Percentiles rank a stretch among this genome's conserved stretches.
These are phyloP conservation scores for Chytriomyces sp. DNA, from an alignment of 192 early-diverging fungal genomes.

Conservation along the genomic window DNA sequence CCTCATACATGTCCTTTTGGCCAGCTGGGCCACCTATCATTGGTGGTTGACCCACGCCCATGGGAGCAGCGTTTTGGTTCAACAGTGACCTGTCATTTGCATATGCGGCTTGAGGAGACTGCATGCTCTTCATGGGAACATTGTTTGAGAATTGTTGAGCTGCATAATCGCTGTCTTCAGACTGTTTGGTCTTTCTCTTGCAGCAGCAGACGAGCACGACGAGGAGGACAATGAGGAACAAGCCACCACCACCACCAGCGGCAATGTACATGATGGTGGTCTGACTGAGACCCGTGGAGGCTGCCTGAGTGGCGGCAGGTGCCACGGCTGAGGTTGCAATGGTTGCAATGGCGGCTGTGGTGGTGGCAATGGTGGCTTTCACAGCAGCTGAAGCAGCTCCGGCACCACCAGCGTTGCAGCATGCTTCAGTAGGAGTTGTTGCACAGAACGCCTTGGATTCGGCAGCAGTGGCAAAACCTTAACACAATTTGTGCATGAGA, in stretches of 20 bases:
- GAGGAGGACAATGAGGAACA: conserved; percentile 4
- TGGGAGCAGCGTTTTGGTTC: background rate
- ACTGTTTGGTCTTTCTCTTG: background rate
- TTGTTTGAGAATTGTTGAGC: background rate
- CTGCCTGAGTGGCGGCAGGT: background rate
- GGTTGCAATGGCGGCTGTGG: background rate
- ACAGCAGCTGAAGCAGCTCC: background rate
- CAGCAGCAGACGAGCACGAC: conserved; percentile 1
- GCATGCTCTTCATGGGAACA: background rate
- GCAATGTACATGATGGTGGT: background rate
- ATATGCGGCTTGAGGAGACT: background rate
- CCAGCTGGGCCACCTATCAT: background rate
- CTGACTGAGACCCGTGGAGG: background rate
- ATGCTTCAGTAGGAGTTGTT: background rate
- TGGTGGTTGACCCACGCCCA: background rate
- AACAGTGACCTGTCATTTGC: background rate
- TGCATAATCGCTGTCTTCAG: background rate
- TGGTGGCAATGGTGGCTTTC: background rate
- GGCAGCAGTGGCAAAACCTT: conserved; percentile 3
- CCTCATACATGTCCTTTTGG: background rate
- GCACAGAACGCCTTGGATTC: conserved; percentile 21
- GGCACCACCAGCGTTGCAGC: background rate
- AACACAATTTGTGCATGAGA: background rate
- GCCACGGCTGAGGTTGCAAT: background rate
- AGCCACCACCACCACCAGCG: background rate